Conservation (phyloP, 495 filamentous ascomycete species). For the Aspergillus affinis region DNA sequence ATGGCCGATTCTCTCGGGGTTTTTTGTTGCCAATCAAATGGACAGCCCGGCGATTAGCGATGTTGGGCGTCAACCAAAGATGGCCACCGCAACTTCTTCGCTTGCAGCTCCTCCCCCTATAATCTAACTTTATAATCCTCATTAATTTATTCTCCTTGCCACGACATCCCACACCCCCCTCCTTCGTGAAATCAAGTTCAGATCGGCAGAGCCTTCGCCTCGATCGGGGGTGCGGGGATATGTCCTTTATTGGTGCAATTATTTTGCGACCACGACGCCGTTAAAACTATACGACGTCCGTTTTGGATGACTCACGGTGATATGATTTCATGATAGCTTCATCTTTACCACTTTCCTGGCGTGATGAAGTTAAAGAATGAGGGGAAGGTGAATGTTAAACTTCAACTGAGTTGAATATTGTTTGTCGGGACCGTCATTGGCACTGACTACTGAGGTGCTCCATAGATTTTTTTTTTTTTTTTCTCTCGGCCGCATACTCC, state of each 20-base stretch:
- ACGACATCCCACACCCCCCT: constrained; percentile 7
- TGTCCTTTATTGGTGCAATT: constrained; percentile 31
- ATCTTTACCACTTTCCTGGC: not conserved
- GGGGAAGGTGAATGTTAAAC: not conserved
- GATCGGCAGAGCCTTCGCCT: constrained; percentile 37
- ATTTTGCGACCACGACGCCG: constrained; percentile 31
- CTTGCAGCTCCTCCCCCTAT: not conserved
- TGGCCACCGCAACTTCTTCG: constrained; percentile 19
- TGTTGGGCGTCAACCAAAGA: constrained; percentile 26
- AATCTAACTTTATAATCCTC: constrained; percentile 14
- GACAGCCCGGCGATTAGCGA: constrained; percentile 10
- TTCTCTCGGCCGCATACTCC: no score
- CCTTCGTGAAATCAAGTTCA: constrained; percentile 8
- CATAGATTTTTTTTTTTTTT: not conserved
- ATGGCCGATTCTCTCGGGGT: constrained; percentile 27
- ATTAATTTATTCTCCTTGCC: constrained; percentile 8
- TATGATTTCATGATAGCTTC: constrained; percentile 17
- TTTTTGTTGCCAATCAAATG: constrained; percentile 36
- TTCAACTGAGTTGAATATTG: no score
- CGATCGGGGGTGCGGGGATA: constrained; percentile 25
- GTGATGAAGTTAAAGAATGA: not conserved
- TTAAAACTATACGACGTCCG: constrained; percentile 13
- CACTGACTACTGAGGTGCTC: no score
- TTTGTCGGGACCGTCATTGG: not conserved
- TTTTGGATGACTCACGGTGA: no score